Conservation (phyloP, 2,329 filamentous ascomycete species). For the Capronia epimyces region DNA sequence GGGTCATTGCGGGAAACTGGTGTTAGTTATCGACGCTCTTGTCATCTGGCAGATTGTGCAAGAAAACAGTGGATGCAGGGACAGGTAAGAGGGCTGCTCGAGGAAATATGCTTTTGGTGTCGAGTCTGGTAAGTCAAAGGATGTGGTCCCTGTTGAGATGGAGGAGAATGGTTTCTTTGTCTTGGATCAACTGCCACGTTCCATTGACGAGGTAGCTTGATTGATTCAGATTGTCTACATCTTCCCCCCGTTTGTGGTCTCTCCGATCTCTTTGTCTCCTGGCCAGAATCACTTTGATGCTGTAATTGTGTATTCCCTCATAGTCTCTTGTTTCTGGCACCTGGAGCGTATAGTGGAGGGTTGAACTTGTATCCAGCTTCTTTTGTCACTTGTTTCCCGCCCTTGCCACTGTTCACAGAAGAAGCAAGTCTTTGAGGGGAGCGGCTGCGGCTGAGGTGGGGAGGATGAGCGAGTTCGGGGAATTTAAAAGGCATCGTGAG, state of each 20-base stretch:
- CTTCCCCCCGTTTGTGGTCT: neutral
- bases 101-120: conserved; percentile 7
- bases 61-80: conserved; percentile 1
- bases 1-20: conserved; percentile 14
- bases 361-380: too few species aligned
- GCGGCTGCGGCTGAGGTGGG: too few species aligned
- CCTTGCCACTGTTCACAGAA: too few species aligned
- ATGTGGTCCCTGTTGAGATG: conserved; percentile 18
- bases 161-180: neutral
- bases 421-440: too few species aligned
- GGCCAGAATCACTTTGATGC: neutral
- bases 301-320: neutral
- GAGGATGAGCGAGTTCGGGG: too few species aligned
- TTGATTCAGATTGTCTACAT: neutral
- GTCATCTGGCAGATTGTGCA: conserved; percentile 12
- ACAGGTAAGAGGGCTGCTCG: conserved; percentile 12
- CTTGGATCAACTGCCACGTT: neutral
- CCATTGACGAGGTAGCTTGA: neutral
- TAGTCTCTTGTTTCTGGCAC: neutral
- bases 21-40: conserved; percentile 15
- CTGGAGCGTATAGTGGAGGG: neutral
- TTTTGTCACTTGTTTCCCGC: too few species aligned
- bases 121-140: conserved; percentile 15
- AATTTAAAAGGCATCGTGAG: too few species aligned
- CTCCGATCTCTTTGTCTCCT: neutral